Percentiles rank a stretch among this genome's conserved stretches.
Evolutionary conservation across 495 filamentous ascomycete species (phyloP).

Genomic region (Talaromyces liani): DNA sequence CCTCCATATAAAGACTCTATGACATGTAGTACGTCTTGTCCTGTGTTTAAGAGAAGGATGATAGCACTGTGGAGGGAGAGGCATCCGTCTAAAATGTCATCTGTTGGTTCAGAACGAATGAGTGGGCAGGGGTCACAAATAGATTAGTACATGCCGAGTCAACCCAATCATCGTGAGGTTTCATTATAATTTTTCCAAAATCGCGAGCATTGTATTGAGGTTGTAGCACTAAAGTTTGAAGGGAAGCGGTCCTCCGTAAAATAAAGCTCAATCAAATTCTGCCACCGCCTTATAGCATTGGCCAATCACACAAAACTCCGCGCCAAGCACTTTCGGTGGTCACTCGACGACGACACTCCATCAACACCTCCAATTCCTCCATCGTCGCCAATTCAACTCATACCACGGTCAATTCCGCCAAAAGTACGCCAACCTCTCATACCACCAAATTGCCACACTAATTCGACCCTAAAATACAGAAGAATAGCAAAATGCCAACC

Average conservation of each 20-base stretch:
- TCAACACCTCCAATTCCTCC: neutral
- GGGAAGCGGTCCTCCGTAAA: neutral
- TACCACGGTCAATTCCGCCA: constrained; percentile 4
- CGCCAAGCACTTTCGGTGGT: constrained; percentile 7
- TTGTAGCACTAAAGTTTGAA: no score
- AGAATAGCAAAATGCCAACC: constrained; percentile 57
- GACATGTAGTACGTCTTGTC: neutral
- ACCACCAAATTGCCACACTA: neutral
- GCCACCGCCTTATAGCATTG: constrained; percentile 15
- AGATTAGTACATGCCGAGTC: no score
- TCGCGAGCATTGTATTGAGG: no score
- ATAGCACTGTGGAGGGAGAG: neutral
- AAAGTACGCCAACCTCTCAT: constrained; percentile 1
- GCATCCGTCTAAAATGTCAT: neutral
- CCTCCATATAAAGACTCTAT: neutral
- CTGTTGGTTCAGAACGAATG: neutral
- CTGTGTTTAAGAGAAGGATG: neutral
- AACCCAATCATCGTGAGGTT: no score
- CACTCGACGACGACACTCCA: neutral
- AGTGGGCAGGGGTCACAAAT: neutral
- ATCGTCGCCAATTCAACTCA: neutral
- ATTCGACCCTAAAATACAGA: no score
- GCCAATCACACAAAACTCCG: constrained; percentile 9
- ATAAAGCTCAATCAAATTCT: neutral
- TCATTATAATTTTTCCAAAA: no score